Evolutionary conservation across 2,329 filamentous ascomycete species (phyloP).

Genomic region (Microcyclosporella mali): DNA sequence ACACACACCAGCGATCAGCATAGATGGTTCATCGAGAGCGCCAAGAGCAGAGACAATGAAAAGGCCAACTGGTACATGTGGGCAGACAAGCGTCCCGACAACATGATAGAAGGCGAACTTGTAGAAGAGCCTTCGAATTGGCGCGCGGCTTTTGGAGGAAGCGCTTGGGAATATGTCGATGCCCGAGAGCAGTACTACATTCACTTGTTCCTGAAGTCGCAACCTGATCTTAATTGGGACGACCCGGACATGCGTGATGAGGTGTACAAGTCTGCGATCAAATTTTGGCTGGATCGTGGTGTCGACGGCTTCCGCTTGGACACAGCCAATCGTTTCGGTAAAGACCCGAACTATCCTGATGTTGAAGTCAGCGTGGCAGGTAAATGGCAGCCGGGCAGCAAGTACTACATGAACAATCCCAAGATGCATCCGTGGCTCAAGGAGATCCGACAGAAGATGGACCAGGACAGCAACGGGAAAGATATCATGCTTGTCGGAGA

Average conservation of each 20-base stretch:
- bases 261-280: conserved; percentile 53
- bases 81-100: conserved; percentile 42
- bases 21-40: conserved; percentile 53
- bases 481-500: conserved; percentile 47
- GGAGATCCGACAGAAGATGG: conserved; percentile 32
- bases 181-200: conserved; percentile 70
- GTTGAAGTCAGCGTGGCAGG: conserved; percentile 15
- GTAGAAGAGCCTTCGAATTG: conserved; percentile 70
- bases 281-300: conserved; percentile 70
- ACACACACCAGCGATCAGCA: conserved; percentile 68
- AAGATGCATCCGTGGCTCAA: conserved; percentile 44
- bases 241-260: conserved; percentile 60
- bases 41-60: conserved; percentile 43
- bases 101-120: conserved; percentile 12
- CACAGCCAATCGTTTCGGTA: conserved; percentile 23
- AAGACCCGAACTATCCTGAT: conserved; percentile 22
- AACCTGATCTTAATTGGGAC: conserved; percentile 85
- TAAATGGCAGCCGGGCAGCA: conserved; percentile 19
- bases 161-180: conserved; percentile 65
- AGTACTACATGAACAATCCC: conserved; percentile 32
- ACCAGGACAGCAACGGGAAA: conserved; percentile 23
- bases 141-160: conserved; percentile 55
- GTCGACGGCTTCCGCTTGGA: conserved; percentile 45
- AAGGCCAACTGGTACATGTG: conserved; percentile 55
- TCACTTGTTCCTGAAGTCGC: conserved; percentile 66